A percentile compares a stretch with the other conserved stretches of the same genome.
phyloP scores from a whole-genome alignment of 345 rosid species.

The Populus ilicifolia region DNA sequence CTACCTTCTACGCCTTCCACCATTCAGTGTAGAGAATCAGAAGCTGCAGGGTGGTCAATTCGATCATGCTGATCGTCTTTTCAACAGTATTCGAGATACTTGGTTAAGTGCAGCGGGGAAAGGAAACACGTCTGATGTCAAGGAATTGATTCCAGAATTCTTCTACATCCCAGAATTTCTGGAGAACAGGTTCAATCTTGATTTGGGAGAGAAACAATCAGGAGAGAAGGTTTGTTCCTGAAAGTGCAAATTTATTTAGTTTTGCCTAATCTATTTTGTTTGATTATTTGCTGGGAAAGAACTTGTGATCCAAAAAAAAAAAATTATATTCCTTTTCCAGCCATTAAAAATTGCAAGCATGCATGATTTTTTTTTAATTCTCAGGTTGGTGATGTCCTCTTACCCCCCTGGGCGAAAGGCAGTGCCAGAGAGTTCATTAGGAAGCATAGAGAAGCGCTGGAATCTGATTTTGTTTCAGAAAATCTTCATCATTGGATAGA shows the following conservation, averaged over 20 bases:
- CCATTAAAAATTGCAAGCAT: background rate
- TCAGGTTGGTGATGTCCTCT: constrained; percentile 82
- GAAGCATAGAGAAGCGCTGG: constrained; percentile 94
- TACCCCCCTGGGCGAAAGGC: constrained; percentile 99
- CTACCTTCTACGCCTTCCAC: constrained; percentile 96
- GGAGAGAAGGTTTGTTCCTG: constrained; percentile 86
- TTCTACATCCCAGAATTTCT: constrained; percentile 96
- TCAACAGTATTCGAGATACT: constrained; percentile 84
- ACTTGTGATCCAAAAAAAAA: background rate
- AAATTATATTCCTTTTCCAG: background rate
- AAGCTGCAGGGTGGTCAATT: constrained; percentile 99
- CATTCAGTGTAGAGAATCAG: constrained; percentile 96
- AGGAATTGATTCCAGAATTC: constrained; percentile 97
- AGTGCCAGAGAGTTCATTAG: constrained; percentile 84
- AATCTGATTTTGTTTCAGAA: constrained; percentile 91
- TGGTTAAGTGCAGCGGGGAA: constrained; percentile 99
- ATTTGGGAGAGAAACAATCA: constrained; percentile 96
- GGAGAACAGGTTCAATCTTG: constrained; percentile 76
- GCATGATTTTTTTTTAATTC: constrained; percentile 4
- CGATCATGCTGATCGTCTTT: constrained; percentile 99
- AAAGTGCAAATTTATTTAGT: constrained; percentile 1
- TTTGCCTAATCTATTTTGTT: constrained; percentile 6
- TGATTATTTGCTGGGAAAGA: constrained; percentile 1
- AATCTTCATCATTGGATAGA: constrained; percentile 99
- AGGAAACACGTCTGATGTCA: constrained; percentile 97